Evolutionary conservation across 1,284 basidiomycete species (phyloP), one percentile per base, ranked within the genome.

Genomic region (Fomitiporia mediterranea): DNA sequence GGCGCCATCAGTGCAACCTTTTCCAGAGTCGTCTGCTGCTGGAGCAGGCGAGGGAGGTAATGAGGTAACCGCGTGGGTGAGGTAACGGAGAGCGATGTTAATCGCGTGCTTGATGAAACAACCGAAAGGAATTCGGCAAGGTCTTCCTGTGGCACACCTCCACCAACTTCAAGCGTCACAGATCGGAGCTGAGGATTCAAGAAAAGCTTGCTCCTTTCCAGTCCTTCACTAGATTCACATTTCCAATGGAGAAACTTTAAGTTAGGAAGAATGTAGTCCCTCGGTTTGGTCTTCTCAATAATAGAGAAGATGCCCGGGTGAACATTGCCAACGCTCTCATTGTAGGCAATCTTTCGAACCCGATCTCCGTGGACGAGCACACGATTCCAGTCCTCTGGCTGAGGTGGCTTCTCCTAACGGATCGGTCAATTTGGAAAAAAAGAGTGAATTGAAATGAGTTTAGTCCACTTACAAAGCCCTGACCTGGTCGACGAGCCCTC

Each of bases 181-280:
- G 67, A 71, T 62, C 81, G 77, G 51, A 90, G 67, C 44, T 77
- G 75, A 11, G 85, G 78, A 54, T 74, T 80, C 55, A 90, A 67
- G 74, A 89, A 90, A 56, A 83, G 73, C 35, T 70, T 68, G 65
- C 79, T 81, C 54, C 82, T 78, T 55, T 85, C 82, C 58, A 90
- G 72, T 53, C 80, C 84, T 35, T 78, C 76, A 25, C 80, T 65
- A 5, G 80, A 83, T 63, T 85, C 84, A 40, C 77, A 83, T 63
- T 81, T 84, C 87, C 87, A 90, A 38, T 77, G 77, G 62, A 89
- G 73, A 52, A 82, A 76, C 56, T 77, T 77, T 56, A 90, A 77
- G 67, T 82, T 77, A 23, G 88, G 86, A 52, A 90, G 75, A 44
- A 90, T 77, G 66, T 80, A 82, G 53, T 75, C 70, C 51, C 72